Evolutionary conservation across 2,329 filamentous ascomycete species (phyloP).

Genomic region (Paraphaeosphaeria sporulosa): DNA sequence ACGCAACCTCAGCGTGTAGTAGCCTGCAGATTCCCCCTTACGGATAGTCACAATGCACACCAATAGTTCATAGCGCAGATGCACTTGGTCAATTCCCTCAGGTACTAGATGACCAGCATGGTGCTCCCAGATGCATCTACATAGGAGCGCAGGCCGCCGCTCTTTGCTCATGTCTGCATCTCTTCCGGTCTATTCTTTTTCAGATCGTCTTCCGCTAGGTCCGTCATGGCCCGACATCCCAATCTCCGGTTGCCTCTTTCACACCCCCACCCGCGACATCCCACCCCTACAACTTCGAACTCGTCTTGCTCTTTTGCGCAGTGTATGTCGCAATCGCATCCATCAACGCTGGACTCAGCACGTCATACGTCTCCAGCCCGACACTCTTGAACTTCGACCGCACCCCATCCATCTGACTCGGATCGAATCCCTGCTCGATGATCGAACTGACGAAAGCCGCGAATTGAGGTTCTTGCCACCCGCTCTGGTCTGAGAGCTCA

Average conservation of each 20-base stretch:
- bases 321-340: slow-evolving; percentile 61
- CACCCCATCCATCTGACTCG: slow-evolving; percentile 63
- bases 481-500: slow-evolving; percentile 66
- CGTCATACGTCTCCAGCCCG: slow-evolving; percentile 70
- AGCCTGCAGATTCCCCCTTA: background rate
- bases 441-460: slow-evolving; percentile 73
- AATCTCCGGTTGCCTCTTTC: too few relatives aligned
- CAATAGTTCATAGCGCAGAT: background rate
- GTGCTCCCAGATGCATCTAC: background rate
- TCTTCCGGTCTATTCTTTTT: too few relatives aligned
- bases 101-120: background rate
- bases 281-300: slow-evolving; percentile 31
- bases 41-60: background rate
- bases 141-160: background rate
- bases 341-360: slow-evolving; percentile 68
- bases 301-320: slow-evolving; percentile 55
- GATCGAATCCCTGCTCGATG: slow-evolving; percentile 71
- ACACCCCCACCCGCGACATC: too few relatives aligned
- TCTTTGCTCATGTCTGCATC: background rate
- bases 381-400: slow-evolving; percentile 60
- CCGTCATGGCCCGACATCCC: background rate
- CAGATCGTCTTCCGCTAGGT: too few relatives aligned
- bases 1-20: background rate
- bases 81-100: background rate
- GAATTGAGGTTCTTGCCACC: slow-evolving; percentile 77